phyloP scores from a whole-genome alignment of 495 filamentous ascomycete genomes.

The Trichoderma orchidacearum region DNA sequence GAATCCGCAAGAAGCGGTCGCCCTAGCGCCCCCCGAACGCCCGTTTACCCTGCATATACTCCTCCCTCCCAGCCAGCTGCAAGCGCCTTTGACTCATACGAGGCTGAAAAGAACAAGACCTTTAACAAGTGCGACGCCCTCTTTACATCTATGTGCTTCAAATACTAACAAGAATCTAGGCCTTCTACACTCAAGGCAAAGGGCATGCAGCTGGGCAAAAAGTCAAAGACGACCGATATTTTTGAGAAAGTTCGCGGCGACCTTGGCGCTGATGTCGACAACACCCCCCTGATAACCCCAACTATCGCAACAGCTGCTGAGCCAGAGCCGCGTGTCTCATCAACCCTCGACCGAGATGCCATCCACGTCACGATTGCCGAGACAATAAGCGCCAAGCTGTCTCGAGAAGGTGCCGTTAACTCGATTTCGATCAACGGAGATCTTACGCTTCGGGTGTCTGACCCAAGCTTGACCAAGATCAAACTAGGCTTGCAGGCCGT shows the following conservation, averaged over 20 bases:
- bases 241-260: slow-evolving; percentile 91
- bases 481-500: slow-evolving; percentile 67
- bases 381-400: slow-evolving; percentile 72
- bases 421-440: slow-evolving; percentile 82
- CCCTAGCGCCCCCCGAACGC: slow-evolving; percentile 47
- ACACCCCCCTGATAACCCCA: slow-evolving; percentile 57
- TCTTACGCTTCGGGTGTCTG: slow-evolving; percentile 74
- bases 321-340: slow-evolving; percentile 41
- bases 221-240: slow-evolving; percentile 91
- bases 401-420: slow-evolving; percentile 71
- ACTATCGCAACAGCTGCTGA: slow-evolving; percentile 36
- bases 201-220: slow-evolving; percentile 97
- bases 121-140: slow-evolving; percentile 47
- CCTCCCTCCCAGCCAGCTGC: slow-evolving; percentile 59
- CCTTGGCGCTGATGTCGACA: slow-evolving; percentile 63
- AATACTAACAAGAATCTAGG: slow-evolving; percentile 15
- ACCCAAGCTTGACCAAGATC: slow-evolving; percentile 75
- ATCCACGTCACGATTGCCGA: slow-evolving; percentile 81
- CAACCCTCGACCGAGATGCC: slow-evolving; percentile 59
- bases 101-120: slow-evolving; percentile 90
- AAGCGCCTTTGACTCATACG: slow-evolving; percentile 80
- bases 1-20: slow-evolving; percentile 52
- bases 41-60: slow-evolving; percentile 80
- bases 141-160: not conserved
- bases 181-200: slow-evolving; percentile 68